These are phyloP conservation scores for Colletotrichum endophyticum DNA, from an alignment of 2,329 filamentous ascomycete genomes.

Conservation along the genomic window DNA sequence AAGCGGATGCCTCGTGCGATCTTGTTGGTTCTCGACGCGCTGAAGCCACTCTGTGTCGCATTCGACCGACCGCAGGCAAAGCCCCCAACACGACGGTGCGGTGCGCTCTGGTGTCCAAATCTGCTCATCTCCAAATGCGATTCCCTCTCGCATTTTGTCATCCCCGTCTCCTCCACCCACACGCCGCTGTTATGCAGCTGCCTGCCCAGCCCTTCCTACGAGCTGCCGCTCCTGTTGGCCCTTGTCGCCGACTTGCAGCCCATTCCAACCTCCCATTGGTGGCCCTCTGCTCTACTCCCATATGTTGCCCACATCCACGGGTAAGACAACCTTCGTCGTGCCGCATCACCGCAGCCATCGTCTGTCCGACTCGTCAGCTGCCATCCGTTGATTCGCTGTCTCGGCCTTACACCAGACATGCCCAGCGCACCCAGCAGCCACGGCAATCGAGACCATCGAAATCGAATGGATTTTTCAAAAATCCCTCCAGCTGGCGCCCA, in stretches of 20 bases:
- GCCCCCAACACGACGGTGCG: background rate
- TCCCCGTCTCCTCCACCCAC: background rate
- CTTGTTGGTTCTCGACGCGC: background rate
- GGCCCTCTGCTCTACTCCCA: background rate
- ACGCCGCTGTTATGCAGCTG: constrained; percentile 1
- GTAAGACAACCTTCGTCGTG: constrained; percentile 14
- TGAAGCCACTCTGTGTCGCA: background rate
- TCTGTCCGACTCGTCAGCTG: constrained; percentile 11
- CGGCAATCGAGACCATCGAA: background rate
- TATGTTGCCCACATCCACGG: background rate
- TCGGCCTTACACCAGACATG: background rate
- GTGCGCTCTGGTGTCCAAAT: background rate
- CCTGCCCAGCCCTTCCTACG: background rate
- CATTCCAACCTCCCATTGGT: background rate
- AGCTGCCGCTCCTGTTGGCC: constrained; percentile 11
- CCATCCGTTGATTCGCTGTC: background rate
- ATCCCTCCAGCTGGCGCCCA: background rate
- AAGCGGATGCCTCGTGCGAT: background rate
- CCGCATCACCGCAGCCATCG: constrained; percentile 10
- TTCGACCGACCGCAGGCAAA: background rate
- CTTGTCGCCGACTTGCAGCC: constrained; percentile 1
- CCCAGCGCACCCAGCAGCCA: background rate
- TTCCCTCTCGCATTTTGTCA: background rate
- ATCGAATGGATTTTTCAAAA: background rate
- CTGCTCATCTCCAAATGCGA: background rate